A percentile compares a stretch with the other conserved stretches of the same genome.
These are phyloP conservation scores for Coemansia sp. DNA, from an alignment of 192 early-diverging fungal species.

Conservation along the genomic window DNA sequence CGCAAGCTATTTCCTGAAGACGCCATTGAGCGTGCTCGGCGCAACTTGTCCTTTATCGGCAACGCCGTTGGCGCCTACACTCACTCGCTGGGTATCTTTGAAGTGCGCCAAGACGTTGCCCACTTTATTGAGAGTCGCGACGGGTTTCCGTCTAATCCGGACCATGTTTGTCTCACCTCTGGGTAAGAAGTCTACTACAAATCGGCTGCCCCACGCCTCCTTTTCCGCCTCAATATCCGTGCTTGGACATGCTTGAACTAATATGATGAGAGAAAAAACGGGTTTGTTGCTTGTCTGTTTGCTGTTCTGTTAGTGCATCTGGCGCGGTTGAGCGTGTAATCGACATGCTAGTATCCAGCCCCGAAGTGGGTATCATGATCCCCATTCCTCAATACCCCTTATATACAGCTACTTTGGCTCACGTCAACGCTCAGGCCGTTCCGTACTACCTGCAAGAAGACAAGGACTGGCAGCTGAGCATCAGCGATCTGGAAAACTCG, in stretches of 20 bases:
- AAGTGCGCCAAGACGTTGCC: conserved; percentile 82
- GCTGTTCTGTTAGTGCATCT: conserved; percentile 54
- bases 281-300: conserved; percentile 2
- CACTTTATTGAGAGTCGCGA: conserved; percentile 90
- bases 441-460: conserved; percentile 91
- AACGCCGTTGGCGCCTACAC: conserved; percentile 86
- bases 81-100: conserved; percentile 87
- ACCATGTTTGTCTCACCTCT: conserved; percentile 86
- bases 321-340: conserved; percentile 90
- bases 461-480: conserved; percentile 74
- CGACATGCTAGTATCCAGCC: conserved; percentile 75
- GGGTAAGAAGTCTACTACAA: conserved; percentile 48
- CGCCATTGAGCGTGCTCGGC: conserved; percentile 75
- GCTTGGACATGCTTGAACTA: neutral
- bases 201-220: neutral
- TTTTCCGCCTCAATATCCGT: conserved; percentile 1
- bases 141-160: conserved; percentile 79
- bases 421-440: conserved; percentile 80
- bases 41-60: conserved; percentile 64
- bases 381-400: conserved; percentile 99
- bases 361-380: conserved; percentile 92
- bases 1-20: conserved; percentile 81
- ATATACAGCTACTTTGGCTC: conserved; percentile 87
- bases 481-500: conserved; percentile 61
- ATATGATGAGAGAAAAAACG: neutral